These are phyloP conservation scores for Azolla pinnata DNA, from an alignment of 75 land plant species.

Conservation along the genomic window DNA sequence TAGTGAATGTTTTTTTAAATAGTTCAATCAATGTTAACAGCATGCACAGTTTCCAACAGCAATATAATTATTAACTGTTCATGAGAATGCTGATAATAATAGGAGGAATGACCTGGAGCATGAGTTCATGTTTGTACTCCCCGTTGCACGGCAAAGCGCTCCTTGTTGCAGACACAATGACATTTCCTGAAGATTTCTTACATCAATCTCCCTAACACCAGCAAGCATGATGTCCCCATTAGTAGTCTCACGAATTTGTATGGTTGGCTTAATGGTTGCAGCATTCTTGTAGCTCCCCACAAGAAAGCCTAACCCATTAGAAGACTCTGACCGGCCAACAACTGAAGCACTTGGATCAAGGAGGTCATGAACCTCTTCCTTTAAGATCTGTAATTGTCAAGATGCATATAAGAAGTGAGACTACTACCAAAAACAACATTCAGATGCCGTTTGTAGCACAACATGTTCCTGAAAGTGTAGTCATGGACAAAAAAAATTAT, in stretches of 20 bases:
- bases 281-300: constrained; percentile 38
- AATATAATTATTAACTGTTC: no score
- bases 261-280: constrained; percentile 70
- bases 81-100: no score
- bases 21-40: no score
- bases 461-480: background rate
- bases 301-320: constrained; percentile 31
- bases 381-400: constrained; percentile 47
- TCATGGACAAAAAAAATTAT: background rate
- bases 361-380: constrained; percentile 93
- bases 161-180: constrained; percentile 91
- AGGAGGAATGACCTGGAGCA: constrained; percentile 99
- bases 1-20: no score
- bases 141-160: constrained; percentile 84
- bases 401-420: background rate
- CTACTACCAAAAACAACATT: background rate
- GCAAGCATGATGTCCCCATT: constrained; percentile 91
- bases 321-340: constrained; percentile 37
- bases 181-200: constrained; percentile 76
- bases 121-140: constrained; percentile 98
- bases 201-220: constrained; percentile 84
- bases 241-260: constrained; percentile 87
- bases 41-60: no score
- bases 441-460: no score
- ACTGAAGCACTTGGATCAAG: constrained; percentile 57